A percentile compares a stretch with the other conserved stretches of the same genome.
These are phyloP conservation scores for Apiospora saccharicola DNA, from an alignment of 2,329 filamentous ascomycete species.

Conservation along the genomic window DNA sequence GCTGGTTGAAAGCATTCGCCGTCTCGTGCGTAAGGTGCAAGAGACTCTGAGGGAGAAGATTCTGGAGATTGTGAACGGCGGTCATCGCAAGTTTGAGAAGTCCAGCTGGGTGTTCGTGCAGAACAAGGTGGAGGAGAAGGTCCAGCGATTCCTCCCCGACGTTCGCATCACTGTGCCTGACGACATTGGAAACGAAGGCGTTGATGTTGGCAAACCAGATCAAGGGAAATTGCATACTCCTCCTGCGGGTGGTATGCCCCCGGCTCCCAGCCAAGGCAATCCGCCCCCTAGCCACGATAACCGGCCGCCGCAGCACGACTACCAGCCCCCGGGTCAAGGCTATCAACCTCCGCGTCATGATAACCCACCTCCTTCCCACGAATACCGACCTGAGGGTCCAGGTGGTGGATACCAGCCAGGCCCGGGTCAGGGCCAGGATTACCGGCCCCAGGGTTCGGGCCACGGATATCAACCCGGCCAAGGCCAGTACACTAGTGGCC, in stretches of 20 bases:
- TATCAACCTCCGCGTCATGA: neutral
- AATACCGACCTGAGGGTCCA: neutral
- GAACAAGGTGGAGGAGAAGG: slow-evolving; percentile 53
- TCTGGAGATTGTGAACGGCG: slow-evolving; percentile 54
- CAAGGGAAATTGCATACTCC: slow-evolving; percentile 32
- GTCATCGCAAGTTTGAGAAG: slow-evolving; percentile 55
- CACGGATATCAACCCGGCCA: neutral
- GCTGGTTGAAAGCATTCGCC: slow-evolving; percentile 53
- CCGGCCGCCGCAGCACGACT: neutral
- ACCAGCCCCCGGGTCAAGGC: neutral
- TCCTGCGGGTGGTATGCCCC: neutral
- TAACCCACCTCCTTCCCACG: neutral
- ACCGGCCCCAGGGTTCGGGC: neutral
- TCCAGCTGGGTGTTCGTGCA: slow-evolving; percentile 56
- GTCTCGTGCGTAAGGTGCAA: slow-evolving; percentile 53
- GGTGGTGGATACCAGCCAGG: neutral
- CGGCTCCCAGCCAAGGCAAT: neutral
- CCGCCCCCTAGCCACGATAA: neutral
- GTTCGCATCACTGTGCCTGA: slow-evolving; percentile 55
- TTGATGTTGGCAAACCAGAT: slow-evolving; percentile 50
- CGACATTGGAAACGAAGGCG: slow-evolving; percentile 56
- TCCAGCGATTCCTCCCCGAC: slow-evolving; percentile 54
- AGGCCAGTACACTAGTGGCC: slow-evolving; percentile 10
- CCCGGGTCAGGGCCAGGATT: neutral
- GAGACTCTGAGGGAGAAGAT: slow-evolving; percentile 54